Percentiles rank a stretch among this genome's conserved stretches.
Conservation (phyloP, 169 alveolate species). For the Fabrea salina region DNA sequence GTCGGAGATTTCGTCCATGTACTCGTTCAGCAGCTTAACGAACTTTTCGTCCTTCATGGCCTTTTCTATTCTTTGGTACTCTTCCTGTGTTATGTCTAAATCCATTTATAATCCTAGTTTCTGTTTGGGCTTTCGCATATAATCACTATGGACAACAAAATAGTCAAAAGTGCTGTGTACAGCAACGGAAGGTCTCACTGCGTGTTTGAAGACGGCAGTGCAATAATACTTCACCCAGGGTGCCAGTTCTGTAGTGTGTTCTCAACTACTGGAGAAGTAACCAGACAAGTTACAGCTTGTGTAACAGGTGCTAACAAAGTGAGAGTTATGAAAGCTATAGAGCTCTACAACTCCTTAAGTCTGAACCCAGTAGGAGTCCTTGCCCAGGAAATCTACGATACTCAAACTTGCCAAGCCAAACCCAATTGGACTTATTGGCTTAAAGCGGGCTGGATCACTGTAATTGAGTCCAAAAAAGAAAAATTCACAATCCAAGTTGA, state of each 20-base stretch:
- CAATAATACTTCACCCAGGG: slow-evolving; percentile 18
- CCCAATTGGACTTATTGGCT: not conserved
- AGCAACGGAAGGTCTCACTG: slow-evolving; percentile 11
- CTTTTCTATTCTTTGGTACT: slow-evolving; percentile 27
- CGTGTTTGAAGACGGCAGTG: slow-evolving; percentile 9
- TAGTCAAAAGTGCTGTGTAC: not conserved
- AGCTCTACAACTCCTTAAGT: not conserved
- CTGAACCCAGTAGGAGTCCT: not conserved
- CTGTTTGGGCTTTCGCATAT: no score
- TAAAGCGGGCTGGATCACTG: not conserved
- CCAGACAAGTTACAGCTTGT: not conserved
- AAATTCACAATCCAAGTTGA: not conserved
- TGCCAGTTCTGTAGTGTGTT: not conserved
- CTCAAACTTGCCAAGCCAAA: not conserved
- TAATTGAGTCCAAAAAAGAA: not conserved
- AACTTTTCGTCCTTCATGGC: slow-evolving; percentile 68
- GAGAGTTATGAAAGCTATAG: not conserved
- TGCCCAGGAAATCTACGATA: not conserved
- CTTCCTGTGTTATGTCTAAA: slow-evolving; percentile 2
- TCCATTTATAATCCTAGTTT: no score
- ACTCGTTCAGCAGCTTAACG: slow-evolving; percentile 50
- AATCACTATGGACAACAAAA: not conserved
- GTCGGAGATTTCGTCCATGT: slow-evolving; percentile 70
- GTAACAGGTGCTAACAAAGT: not conserved
- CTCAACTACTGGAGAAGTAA: slow-evolving; percentile 11